Evolutionary conservation across 345 rosid species (phyloP), one percentile per base, ranked within the genome.

Genomic region (Lepidium didymum): DNA sequence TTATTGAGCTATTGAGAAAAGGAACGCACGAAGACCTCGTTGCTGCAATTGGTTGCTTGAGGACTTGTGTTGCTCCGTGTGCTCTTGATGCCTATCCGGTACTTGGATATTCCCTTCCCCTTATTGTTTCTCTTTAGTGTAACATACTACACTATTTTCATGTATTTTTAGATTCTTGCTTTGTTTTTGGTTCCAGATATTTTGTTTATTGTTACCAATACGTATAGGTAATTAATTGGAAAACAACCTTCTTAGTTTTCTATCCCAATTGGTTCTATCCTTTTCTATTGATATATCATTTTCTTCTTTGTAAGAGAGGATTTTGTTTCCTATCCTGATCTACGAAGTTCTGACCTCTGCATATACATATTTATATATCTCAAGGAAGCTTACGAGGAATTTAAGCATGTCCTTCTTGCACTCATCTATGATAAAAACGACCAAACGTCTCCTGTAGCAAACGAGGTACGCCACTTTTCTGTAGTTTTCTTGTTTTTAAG

Each of bases 11-110:
- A 41, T 62, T 93, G 82, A 83, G 97, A 75, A 82, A 74, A 81
- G 97, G 97, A 62, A 85, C 86, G 3, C 41, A 63, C 4, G 86
- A 90, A 74, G 95, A 77, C 46, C 81, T 87, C 44, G 77, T 75
- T 61, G 81, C 82, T 51, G 97, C 97, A 10, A 87, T 93, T 77
- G 67, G 56, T 64, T 90, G 90, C 84, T 77, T 85, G 70, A 86
- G 97, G 81, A 90, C 82, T 14, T 80, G 69, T 70, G 90, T 93
- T 69, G 97, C 97, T 58, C 98, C 98, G 4, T 93, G 87, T 82
- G 98, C 98, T 65, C 96, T 93, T 60, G 88, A 90, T 78, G 98
- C 97, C 19, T 93, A 93, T 80, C 97, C 97, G 79, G 97, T 93
- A 78, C 15, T 51, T 44, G 11, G 36, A 31, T 51, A 44, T 60